A percentile compares a stretch with the other conserved stretches of the same genome.
phyloP scores from a whole-genome alignment of 2,329 filamentous ascomycete genomes.

The Scedosporium aurantiacum region DNA sequence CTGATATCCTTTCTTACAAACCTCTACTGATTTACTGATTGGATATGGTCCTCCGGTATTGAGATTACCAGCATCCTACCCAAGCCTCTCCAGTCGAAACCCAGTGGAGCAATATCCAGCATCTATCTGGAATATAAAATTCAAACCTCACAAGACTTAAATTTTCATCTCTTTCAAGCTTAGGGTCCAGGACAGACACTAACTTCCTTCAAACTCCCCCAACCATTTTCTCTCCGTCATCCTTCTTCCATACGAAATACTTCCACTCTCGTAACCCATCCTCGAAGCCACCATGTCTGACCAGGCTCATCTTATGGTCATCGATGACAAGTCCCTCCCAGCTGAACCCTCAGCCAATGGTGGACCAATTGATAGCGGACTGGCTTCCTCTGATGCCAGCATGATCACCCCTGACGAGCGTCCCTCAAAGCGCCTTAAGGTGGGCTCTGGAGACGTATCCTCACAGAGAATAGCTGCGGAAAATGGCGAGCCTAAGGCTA shows the following conservation, averaged over 20 bases:
- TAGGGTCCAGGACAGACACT: too few species aligned
- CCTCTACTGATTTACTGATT: too few species aligned
- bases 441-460: conserved; percentile 6
- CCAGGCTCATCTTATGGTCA: background rate
- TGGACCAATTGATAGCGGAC: background rate
- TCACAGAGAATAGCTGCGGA: conserved; percentile 8
- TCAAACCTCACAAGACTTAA: too few species aligned
- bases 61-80: too few species aligned
- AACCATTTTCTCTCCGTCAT: background rate
- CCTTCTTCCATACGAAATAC: background rate
- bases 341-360: background rate
- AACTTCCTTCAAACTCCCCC: background rate
- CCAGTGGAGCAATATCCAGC: too few species aligned
- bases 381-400: background rate
- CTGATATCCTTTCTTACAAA: too few species aligned
- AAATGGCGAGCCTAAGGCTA: background rate
- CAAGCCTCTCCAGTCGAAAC: too few species aligned
- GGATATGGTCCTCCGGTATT: too few species aligned
- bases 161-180: too few species aligned
- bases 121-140: too few species aligned
- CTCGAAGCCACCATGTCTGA: background rate
- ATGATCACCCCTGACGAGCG: conserved; percentile 10
- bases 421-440: conserved; percentile 14
- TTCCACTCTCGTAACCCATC: background rate
- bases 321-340: background rate